Evolutionary conservation across 768 basidiomycete genomes (phyloP).

Genomic region (Mycena vitilis): DNA sequence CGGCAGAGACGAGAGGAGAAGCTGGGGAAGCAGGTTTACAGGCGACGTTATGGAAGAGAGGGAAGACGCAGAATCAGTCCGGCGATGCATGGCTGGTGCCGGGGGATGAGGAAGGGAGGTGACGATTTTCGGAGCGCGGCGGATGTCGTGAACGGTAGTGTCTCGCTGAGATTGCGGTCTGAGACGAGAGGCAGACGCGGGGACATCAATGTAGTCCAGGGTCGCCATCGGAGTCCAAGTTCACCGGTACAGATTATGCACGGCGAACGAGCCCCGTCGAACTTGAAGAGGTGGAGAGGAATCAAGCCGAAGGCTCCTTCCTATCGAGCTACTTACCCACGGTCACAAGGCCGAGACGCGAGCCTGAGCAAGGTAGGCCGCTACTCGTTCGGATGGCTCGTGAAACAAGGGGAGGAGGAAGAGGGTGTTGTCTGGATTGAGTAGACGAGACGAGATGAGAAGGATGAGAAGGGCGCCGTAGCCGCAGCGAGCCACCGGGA

Average conservation of each 20-base stretch:
- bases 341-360: too few species aligned
- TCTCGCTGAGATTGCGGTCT: constrained; percentile 32
- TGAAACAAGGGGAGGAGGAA: too few species aligned
- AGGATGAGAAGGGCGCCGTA: too few species aligned
- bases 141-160: constrained; percentile 41
- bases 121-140: constrained; percentile 53
- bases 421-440: too few species aligned
- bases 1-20: constrained; percentile 49
- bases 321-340: too few species aligned
- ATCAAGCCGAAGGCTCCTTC: background rate
- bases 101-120: constrained; percentile 58
- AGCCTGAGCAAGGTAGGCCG: too few species aligned
- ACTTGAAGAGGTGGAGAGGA: background rate
- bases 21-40: constrained; percentile 52
- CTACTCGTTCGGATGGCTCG: too few species aligned
- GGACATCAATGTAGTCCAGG: constrained; percentile 61
- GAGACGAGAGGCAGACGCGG: constrained; percentile 56
- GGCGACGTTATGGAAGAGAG: constrained; percentile 40
- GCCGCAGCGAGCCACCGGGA: too few species aligned
- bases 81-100: constrained; percentile 43
- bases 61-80: constrained; percentile 40
- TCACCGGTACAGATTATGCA: too few species aligned
- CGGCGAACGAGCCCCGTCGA: background rate
- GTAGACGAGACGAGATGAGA: too few species aligned
- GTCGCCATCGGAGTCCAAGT: constrained; percentile 52